A percentile compares a stretch with the other conserved stretches of the same genome.
phyloP scores from a whole-genome alignment of 371 early-diverging fungal species.

The Saksenaea oblongispora region DNA sequence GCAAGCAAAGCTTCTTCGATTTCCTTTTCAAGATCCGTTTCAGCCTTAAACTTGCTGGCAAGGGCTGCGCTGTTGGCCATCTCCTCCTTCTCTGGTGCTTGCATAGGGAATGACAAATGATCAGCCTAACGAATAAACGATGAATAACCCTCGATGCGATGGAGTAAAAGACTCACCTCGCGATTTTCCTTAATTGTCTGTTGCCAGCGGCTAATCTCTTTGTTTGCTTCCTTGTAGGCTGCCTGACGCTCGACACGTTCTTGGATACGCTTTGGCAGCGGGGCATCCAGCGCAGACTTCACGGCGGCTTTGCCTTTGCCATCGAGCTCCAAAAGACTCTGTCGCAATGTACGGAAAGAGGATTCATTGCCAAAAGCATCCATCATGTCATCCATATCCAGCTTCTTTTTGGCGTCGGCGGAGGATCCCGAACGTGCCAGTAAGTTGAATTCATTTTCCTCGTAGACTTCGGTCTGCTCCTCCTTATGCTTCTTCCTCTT shows the following conservation, averaged over 20 bases:
- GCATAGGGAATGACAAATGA: constrained; percentile 76
- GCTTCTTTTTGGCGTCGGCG: constrained; percentile 48
- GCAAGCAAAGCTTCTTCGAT: constrained; percentile 68
- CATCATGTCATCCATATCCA: constrained; percentile 79
- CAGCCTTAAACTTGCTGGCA: constrained; percentile 60
- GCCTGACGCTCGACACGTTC: constrained; percentile 84
- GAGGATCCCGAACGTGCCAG: constrained; percentile 41
- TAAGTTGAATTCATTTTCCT: constrained; percentile 81
- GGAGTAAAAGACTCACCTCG: too few relatives aligned
- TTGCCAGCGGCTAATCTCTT: constrained; percentile 86
- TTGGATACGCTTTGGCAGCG: constrained; percentile 80
- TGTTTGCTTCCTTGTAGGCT: constrained; percentile 79
- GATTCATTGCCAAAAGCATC: constrained; percentile 62
- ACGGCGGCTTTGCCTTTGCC: constrained; percentile 51
- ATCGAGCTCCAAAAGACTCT: constrained; percentile 60
- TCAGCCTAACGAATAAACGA: constrained; percentile 55
- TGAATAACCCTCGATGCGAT: background rate
- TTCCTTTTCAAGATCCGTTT: constrained; percentile 80
- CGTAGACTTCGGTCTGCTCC: constrained; percentile 72
- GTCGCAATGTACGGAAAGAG: constrained; percentile 62
- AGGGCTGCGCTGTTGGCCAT: constrained; percentile 59
- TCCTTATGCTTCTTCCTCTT: constrained; percentile 50
- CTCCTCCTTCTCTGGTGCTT: constrained; percentile 27
- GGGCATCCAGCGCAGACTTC: constrained; percentile 70
- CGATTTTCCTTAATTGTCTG: constrained; percentile 81